phyloP scores from a whole-genome alignment of 768 basidiomycete species.

The Ramaria sp. region DNA sequence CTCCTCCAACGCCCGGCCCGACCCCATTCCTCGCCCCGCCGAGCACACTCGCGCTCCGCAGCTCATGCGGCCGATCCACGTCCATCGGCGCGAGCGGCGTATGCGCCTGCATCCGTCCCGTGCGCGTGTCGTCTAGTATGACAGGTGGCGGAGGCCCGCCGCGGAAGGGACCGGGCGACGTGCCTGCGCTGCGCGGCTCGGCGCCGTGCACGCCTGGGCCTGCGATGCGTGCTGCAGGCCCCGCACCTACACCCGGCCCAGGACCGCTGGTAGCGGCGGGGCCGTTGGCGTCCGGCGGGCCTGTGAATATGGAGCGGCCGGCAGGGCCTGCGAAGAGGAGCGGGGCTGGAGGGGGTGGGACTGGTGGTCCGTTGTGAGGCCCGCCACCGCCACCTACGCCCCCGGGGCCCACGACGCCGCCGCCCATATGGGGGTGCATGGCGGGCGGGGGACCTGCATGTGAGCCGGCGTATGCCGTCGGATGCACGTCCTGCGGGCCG shows the following conservation, averaged over 20 bases:
- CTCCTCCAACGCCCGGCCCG: slow-evolving; percentile 38
- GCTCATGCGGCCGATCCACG: slow-evolving; percentile 43
- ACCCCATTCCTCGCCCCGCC: slow-evolving; percentile 46
- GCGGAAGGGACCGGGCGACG: slow-evolving; percentile 50
- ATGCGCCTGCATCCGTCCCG: slow-evolving; percentile 37
- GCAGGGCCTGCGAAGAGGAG: slow-evolving; percentile 1
- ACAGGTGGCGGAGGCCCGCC: slow-evolving; percentile 80
- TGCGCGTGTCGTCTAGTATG: slow-evolving; percentile 52
- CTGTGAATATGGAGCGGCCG: slow-evolving; percentile 1
- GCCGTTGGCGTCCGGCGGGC: not conserved
- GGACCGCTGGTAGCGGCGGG: too few relatives aligned
- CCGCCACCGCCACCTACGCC: not conserved
- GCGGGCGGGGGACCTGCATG: slow-evolving; percentile 57
- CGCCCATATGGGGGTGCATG: slow-evolving; percentile 19
- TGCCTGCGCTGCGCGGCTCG: not conserved
- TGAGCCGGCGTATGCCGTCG: slow-evolving; percentile 77
- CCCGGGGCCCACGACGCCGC: not conserved
- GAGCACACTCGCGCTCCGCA: slow-evolving; percentile 40
- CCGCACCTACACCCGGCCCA: too few relatives aligned
- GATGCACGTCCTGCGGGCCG: slow-evolving; percentile 91
- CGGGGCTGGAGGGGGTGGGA: not conserved
- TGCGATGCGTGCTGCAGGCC: slow-evolving; percentile 31
- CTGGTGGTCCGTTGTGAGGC: too few relatives aligned
- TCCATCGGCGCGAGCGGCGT: slow-evolving; percentile 73
- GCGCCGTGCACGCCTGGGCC: slow-evolving; percentile 4